Base-by-base conservation (phyloP, 2,329 filamentous ascomycete species). In the Penicillium vulpinum region DNA sequence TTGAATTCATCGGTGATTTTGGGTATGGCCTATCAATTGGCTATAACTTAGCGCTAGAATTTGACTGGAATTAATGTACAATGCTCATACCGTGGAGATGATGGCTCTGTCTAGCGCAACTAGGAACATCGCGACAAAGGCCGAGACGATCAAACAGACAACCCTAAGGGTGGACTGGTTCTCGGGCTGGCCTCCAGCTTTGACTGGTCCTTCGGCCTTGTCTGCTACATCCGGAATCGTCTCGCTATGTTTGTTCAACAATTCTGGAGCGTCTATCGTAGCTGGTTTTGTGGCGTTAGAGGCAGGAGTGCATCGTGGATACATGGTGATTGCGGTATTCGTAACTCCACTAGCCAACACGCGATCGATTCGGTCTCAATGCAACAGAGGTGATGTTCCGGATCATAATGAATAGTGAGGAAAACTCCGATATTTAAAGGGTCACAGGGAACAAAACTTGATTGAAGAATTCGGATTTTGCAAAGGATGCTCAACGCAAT, bases 1-100 rank as follows among this genome's bases (percentile, higher is more conserved):
- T 65, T 29, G 53, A 65, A 66, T 22, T 65, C 38, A 4, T 56
- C 46, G 4, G 64, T 65, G 41, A 66, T 66, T 18, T 40, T 26
- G 1, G 64, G 64, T 22, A 64, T 62, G 4, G 64, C 64, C 41
- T 44, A 4, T 44, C 9, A 28, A 44, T 28, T 44, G 5, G 2
- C 10, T 4, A 28, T 1, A 28, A 4, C 0, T 29, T 28, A 44
- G 41, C 24, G 1, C 24, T 44, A 29, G 10, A 44, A 43, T 4
- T 43, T 8, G 4, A 7, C 39, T 6, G 22, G 26, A 26, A 1
- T 26, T 2, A n/a, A 1, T 43, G 40, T n/a, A 3, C n/a, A 9
- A 26, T 43, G 2, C 2, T 1, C n/a, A 29, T 44, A 44, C 41
- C 26, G 41, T 44, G 10, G 41, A 44, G 16, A 44, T 44, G 4